Evolutionary conservation across 106 monocot species (phyloP).

Genomic region (Allium fistulosum): DNA sequence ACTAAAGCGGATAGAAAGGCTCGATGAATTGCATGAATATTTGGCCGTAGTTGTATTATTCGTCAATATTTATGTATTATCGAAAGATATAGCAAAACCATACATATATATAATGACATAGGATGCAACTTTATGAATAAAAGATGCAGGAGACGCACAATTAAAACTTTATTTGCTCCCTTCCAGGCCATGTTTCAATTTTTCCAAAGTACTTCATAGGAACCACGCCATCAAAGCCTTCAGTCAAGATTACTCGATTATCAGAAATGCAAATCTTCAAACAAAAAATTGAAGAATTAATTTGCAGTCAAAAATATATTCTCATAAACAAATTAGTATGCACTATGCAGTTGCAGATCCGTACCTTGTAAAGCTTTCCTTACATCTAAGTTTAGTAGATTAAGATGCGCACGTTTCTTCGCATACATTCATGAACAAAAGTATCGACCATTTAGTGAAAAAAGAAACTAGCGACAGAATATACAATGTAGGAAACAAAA

Average conservation of each 20-base stretch:
- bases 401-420: slow-evolving; percentile 57
- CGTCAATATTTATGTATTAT: too few species aligned
- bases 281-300: neutral
- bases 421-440: slow-evolving; percentile 43
- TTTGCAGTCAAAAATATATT: neutral
- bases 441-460: neutral
- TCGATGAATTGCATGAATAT: too few species aligned
- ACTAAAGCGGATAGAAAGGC: too few species aligned
- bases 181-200: slow-evolving; percentile 87
- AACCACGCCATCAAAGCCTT: slow-evolving; percentile 87
- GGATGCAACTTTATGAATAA: too few species aligned
- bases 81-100: too few species aligned
- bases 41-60: too few species aligned
- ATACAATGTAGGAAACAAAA: neutral
- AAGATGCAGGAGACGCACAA: too few species aligned
- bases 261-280: slow-evolving; percentile 81
- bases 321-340: neutral
- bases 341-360: neutral
- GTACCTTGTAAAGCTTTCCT: slow-evolving; percentile 77
- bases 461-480: neutral
- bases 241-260: slow-evolving; percentile 88
- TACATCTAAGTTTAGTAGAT: slow-evolving; percentile 86
- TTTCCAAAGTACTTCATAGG: slow-evolving; percentile 73
- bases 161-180: slow-evolving; percentile 32
- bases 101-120: too few species aligned